Percentiles rank a stretch among this genome's conserved stretches.
Evolutionary conservation across 192 early-diverging fungal genomes (phyloP).

Genomic region (Coemansia sp.): DNA sequence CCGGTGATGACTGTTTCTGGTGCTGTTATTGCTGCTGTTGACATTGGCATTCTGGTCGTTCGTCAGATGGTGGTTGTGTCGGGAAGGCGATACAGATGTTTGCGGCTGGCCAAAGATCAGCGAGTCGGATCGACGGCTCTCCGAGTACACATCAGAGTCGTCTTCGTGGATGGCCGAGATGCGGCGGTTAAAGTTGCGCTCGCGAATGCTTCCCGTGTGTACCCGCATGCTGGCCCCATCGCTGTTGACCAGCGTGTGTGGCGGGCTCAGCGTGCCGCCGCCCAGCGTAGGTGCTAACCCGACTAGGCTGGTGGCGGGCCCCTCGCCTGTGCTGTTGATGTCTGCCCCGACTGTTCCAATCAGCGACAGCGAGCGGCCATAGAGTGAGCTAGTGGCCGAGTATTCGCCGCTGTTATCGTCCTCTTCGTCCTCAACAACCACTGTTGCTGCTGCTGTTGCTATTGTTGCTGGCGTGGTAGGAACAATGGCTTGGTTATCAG

Average conservation of each 20-base stretch:
- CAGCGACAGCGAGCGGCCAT: slow-evolving; percentile 13
- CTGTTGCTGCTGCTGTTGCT: no score
- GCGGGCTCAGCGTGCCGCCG: slow-evolving; percentile 40
- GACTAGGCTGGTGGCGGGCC: neutral
- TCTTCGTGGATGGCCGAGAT: slow-evolving; percentile 41
- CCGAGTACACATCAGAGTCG: slow-evolving; percentile 31
- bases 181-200: slow-evolving; percentile 34
- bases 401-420: neutral
- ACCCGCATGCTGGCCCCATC: slow-evolving; percentile 47
- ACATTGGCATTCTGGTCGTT: neutral
- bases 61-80: neutral
- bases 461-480: no score
- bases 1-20: neutral
- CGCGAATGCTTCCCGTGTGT: slow-evolving; percentile 49
- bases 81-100: slow-evolving; percentile 11
- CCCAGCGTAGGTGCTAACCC: slow-evolving; percentile 2
- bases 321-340: neutral
- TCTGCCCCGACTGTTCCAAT: neutral
- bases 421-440: neutral
- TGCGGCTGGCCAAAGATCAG: slow-evolving; percentile 11
- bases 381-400: slow-evolving; percentile 24
- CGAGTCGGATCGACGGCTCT: slow-evolving; percentile 28
- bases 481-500: no score
- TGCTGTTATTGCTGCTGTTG: neutral
- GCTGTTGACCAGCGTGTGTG: slow-evolving; percentile 45